Percentiles rank a stretch among this genome's conserved stretches.
Evolutionary conservation across 148 eudicot genomes (phyloP).

Genomic region (Rheum nobile): DNA sequence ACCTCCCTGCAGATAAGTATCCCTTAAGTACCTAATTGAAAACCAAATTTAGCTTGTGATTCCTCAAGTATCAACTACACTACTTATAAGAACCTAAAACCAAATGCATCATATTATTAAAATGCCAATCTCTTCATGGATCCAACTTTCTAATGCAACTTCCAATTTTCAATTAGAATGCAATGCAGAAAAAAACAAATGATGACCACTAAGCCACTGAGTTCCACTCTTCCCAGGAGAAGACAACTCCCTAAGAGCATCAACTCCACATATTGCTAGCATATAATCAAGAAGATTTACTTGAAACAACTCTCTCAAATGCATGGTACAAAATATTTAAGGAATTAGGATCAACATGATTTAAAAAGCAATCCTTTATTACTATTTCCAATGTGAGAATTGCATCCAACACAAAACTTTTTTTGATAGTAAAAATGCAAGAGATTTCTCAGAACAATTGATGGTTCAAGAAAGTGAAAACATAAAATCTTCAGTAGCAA

Average conservation of each 20-base stretch:
- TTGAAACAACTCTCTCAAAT: slow-evolving; percentile 75
- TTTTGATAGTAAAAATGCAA: background rate
- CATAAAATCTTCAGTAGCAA: too few species aligned
- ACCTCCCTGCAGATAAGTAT: slow-evolving; percentile 83
- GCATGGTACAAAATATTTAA: slow-evolving; percentile 27
- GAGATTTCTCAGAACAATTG: too few species aligned
- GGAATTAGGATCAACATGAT: background rate
- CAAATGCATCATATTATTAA: slow-evolving; percentile 2
- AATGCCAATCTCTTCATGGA: background rate
- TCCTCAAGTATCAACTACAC: background rate
- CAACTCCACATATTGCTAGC: slow-evolving; percentile 86
- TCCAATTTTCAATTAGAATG: slow-evolving; percentile 7
- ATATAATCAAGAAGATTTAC: slow-evolving; percentile 93
- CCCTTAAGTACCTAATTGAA: slow-evolving; percentile 63
- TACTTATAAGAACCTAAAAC: slow-evolving; percentile 68
- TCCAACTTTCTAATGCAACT: slow-evolving; percentile 8
- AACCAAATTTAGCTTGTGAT: background rate
- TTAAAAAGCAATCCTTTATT: background rate
- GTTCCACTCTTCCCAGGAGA: slow-evolving; percentile 69
- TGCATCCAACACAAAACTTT: background rate
- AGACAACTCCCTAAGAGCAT: slow-evolving; percentile 78
- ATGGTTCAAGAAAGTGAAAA: too few species aligned
- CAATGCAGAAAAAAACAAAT: slow-evolving; percentile 1
- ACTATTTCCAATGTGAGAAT: background rate
- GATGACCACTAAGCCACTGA: slow-evolving; percentile 1